Evolutionary conservation across 805 yeast genomes (phyloP).

Genomic region (Metschnikowia peoriensis): DNA sequence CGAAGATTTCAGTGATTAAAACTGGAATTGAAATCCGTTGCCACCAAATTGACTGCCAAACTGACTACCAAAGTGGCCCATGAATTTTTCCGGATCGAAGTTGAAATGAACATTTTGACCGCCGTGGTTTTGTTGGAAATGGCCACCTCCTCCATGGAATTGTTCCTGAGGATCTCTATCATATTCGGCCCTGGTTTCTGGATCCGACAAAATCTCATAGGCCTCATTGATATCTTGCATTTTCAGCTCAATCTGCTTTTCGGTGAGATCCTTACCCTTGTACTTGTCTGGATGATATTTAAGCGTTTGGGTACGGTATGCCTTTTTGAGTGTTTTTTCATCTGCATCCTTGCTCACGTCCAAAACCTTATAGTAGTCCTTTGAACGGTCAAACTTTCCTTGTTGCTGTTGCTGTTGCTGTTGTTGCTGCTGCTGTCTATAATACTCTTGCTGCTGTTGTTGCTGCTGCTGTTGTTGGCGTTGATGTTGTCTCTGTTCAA

Average conservation of each 20-base stretch:
- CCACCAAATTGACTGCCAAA: background rate
- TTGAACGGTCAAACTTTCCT: constrained; percentile 38
- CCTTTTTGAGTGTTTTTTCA: constrained; percentile 70
- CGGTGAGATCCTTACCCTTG: constrained; percentile 59
- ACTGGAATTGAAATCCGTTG: constrained; percentile 2
- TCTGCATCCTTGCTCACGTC: constrained; percentile 68
- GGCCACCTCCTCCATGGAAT: constrained; percentile 11
- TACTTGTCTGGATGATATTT: constrained; percentile 92
- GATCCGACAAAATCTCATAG: constrained; percentile 76
- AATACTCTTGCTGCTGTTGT: constrained; percentile 46
- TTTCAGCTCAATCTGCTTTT: constrained; percentile 70
- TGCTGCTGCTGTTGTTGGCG: constrained; percentile 36
- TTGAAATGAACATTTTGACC: constrained; percentile 8
- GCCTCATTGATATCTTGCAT: constrained; percentile 95
- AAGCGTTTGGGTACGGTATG: constrained; percentile 74
- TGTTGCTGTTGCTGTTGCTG: constrained; percentile 25
- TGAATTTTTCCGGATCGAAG: constrained; percentile 18
- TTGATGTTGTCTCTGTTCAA: constrained; percentile 28
- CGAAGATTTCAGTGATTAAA: background rate
- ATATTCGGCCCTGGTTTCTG: constrained; percentile 60
- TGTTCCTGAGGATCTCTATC: constrained; percentile 46
- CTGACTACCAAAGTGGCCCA: constrained; percentile 16
- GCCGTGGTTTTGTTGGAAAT: constrained; percentile 10
- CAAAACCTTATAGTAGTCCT: constrained; percentile 78
- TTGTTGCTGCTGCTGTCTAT: constrained; percentile 38